Evolutionary conservation across 192 early-diverging fungal genomes (phyloP), one percentile per base, ranked within the genome.

Genomic region (Entomortierella parvispora): DNA sequence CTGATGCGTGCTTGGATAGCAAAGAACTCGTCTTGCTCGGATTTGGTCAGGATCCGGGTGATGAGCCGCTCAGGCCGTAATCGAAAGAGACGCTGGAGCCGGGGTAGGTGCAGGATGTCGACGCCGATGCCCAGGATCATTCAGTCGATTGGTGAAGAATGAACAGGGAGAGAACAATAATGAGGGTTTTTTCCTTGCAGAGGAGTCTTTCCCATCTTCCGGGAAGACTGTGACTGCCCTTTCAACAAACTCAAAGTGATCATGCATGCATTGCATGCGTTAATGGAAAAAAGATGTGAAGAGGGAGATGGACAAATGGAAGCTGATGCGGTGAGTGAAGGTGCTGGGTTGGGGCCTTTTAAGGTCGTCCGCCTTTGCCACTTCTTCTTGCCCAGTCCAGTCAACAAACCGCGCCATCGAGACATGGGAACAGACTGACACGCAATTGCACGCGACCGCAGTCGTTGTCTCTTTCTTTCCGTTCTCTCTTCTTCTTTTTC

Each of bases 41-140:
- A 31, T 17, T 58, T 32, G 55, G 83, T 82, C 2, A 93, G 71
- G 23, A 95, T 90, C 1, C 90, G 79, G 17, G 80, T 82, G 2
- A 90, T 75, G 57, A 95, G 87, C 7, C 86, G 67, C 7, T 77
- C 70, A 11, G 79, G 69, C 7, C 80, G 81, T 31, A 87, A 82
- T 15, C 59, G 17, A 0, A 95, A 71, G 5, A 95, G 68, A 1
- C 68, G 37, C 10, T 57, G 65, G 28, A 97, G 83, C 8, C 94
- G 86, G 7, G 88, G 83, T 20, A 92, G 48, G 58, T 89, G 89
- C 25, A 94, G 68, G 34, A 95, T 88, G 63, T 97, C 94, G 29
- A 90, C 78, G 20, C 95, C 95, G 43, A 95, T 83, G 0, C 94
- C 93, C 8, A 95, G 22, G 12, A 96, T 91, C 83, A 91, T 92